Conservation (phyloP, 139 green algal genomes). For the Chlorella sp. region DNA sequence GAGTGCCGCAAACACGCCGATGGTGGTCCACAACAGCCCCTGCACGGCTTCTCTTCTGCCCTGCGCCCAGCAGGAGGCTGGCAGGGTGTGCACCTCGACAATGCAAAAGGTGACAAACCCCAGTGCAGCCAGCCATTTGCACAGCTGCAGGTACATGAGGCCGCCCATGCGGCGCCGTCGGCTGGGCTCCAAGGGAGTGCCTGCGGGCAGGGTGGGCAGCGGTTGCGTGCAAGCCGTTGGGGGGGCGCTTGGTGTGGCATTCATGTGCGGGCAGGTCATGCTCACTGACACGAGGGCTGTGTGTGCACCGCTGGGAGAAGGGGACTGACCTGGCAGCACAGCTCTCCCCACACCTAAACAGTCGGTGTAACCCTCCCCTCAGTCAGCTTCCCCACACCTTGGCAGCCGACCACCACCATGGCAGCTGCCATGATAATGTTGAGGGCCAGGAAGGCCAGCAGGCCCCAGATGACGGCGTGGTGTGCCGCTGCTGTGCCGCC, state of each 20-base stretch:
- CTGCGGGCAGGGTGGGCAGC: not conserved
- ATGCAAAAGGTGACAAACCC: not conserved
- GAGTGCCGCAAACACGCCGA: not conserved
- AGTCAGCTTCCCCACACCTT: not conserved
- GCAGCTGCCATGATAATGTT: not conserved
- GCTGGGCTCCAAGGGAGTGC: slow-evolving; percentile 1
- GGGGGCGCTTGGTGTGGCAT: not conserved
- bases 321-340: not conserved
- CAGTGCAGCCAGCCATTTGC: not conserved
- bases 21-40: not conserved
- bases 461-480: not conserved
- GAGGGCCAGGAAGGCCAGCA: not conserved
- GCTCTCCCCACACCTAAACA: not conserved
- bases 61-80: not conserved
- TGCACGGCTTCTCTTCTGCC: not conserved
- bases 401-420: not conserved
- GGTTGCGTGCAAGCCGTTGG: not conserved
- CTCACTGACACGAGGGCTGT: not conserved
- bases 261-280: not conserved
- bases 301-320: not conserved
- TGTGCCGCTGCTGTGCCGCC: not conserved
- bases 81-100: not conserved
- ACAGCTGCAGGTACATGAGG: not conserved
- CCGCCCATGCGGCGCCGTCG: not conserved
- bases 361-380: not conserved